Evolutionary conservation across 257 asterid genomes (phyloP), one percentile per base, ranked within the genome.

Genomic region (Dorcoceras hygrometricum): DNA sequence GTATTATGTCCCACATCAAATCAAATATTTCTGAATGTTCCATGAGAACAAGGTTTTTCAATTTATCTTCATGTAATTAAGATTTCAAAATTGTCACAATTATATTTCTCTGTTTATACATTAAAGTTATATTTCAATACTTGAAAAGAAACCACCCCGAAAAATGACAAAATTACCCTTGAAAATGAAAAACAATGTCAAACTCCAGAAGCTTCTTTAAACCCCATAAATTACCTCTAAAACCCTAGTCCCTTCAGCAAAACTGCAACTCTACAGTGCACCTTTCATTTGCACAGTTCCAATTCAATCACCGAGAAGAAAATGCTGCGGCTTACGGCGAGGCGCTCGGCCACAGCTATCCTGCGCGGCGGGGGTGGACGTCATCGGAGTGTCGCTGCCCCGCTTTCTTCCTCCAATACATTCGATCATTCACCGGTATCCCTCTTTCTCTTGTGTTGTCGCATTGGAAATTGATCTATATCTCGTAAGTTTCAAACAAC

Each of bases 321-420:
- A 36, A 91, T 91, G 98, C 88, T 86, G 71, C 76, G 80, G 75
- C 63, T 89, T 14, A 26, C 50, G 34, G 68, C 95, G 27, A 82
- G 81, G 79, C 96, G 95, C 46, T 79, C 95, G 48, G 75, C 84
- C 77, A 74, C 86, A 39, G 53, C 90, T 6, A 18, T 85, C 57
- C 80, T 89, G 68, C 87, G 82, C 61, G 46, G 70, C 54, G 86
- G 75, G 19, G 72, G 72, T 53, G 39, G 72, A 8, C 85, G 89
- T 36, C 68, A 76, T 59, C 86, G 90, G 5, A 66, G 71, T 67
- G 69, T 68, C 4, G 69, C 79, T 29, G 82, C 72, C 70, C 77
- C 88, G 16, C 62, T 85, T 71, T 68, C 90, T 16, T 73, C 94
- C 22, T 67, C 84, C 48, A 57, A 54, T 22, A 32, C 70, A 23